Base-by-base conservation (phyloP, 1,284 basidiomycete species). In the Trametes versicolor region DNA sequence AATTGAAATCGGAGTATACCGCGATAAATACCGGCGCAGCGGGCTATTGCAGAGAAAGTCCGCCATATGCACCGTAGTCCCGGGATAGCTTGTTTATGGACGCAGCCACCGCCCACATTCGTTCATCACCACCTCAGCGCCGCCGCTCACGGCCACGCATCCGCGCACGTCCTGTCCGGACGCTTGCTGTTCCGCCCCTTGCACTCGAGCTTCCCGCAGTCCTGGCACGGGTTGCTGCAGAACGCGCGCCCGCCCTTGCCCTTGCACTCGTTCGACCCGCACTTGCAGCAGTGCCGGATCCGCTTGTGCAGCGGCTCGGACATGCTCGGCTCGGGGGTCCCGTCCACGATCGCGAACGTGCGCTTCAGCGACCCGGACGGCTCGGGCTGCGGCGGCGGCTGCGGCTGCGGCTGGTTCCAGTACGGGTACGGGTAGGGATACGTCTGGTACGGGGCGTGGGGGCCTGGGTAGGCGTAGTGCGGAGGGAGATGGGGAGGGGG, bases 241-340 rank as follows among this genome's bases (percentile, higher is more conserved):
- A 90, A 91, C 51, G 80, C 79, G 32, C 89, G 80, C 9, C 90
- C 90, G 12, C 90, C 90, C 70, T 92, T 92, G 52, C 90, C 90
- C 75, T 92, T 92, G 76, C 90, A 92, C 29, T 90, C 86, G 74
- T 89, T 86, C 50, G 85, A 87, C 13, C 90, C 90, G 65, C 90
- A 92, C 78, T 92, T 92, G 73, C 87, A 88, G 71, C 90, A 84
- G 68, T 84, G 83, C 55, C 83, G 75, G 4, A 84, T 78, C 9
- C 83, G 81, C 66, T 85, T 85, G 65, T 75, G 75, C 68, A 72
- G 36, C 54, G 73, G 73, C 69, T 74, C 73, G 23, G 63, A 63
- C 60, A 70, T 58, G 4, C 63, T 65, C 29, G 69, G 66, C 62
- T 70, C 70, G 19, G 72, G 66, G 29, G 71, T 68, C 41, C 71